Conservation (phyloP, 2,329 filamentous ascomycete species). For the Colletotrichum godetiae region DNA sequence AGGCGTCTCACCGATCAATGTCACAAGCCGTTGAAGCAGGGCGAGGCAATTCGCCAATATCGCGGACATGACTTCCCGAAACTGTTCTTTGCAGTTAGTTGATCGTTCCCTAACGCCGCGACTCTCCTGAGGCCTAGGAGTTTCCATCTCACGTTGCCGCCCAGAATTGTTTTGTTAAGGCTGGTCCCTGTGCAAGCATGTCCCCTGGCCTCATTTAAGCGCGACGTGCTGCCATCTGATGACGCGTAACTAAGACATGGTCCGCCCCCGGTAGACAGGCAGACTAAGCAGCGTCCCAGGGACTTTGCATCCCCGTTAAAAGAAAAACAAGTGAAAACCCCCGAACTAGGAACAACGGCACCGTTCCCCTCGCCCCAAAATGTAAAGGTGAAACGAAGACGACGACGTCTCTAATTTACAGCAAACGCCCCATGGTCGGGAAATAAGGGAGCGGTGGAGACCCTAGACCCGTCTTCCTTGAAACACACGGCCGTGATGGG, state of each 20-base stretch:
- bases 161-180: slow-evolving; percentile 5
- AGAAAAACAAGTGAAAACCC: neutral
- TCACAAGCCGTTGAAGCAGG: neutral
- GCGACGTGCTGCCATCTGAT: slow-evolving; percentile 20
- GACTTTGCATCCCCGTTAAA: neutral
- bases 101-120: neutral
- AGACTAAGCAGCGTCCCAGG: neutral
- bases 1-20: neutral
- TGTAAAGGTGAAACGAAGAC: slow-evolving; percentile 26
- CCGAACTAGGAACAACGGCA: neutral
- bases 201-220: slow-evolving; percentile 31
- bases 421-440: slow-evolving; percentile 20
- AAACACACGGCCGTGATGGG: slow-evolving; percentile 19
- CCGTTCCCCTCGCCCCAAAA: neutral
- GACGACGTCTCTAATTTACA: slow-evolving; percentile 20
- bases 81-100: neutral
- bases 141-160: neutral
- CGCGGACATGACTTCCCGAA: slow-evolving; percentile 4
- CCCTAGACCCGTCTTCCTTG: slow-evolving; percentile 8
- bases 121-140: neutral
- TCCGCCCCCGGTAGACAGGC: neutral
- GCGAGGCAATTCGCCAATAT: neutral
- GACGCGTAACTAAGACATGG: slow-evolving; percentile 28
- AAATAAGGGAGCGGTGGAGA: slow-evolving; percentile 30
- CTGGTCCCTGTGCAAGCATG: slow-evolving; percentile 15